Evolutionary conservation across 305 asterid species (phyloP).

Genomic region (Solanum aculeatissimum): DNA sequence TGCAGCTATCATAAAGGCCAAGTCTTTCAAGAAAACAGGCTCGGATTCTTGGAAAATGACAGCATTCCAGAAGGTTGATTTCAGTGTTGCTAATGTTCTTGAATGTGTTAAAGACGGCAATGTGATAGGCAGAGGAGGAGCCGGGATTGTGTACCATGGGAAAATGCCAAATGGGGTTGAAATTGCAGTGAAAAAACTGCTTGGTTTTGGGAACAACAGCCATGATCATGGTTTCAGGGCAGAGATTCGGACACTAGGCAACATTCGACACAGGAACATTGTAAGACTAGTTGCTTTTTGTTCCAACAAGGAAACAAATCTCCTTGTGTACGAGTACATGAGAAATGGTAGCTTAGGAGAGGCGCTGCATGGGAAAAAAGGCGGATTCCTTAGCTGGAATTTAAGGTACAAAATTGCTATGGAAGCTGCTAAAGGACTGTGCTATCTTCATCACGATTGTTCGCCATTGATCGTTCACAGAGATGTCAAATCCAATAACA

Average conservation of each 20-base stretch:
- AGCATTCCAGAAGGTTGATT: constrained; percentile 68
- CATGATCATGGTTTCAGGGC: constrained; percentile 94
- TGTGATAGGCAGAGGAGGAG: constrained; percentile 90
- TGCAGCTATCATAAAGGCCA: constrained; percentile 68
- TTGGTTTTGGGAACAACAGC: constrained; percentile 37
- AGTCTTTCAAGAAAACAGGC: constrained; percentile 48
- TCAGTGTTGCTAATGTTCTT: constrained; percentile 54
- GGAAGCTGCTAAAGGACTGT: constrained; percentile 82
- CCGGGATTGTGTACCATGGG: constrained; percentile 87
- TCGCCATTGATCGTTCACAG: constrained; percentile 84
- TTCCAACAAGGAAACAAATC: constrained; percentile 73
- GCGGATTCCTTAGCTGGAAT: constrained; percentile 65
- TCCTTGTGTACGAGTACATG: constrained; percentile 94
- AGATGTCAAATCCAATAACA: constrained; percentile 93
- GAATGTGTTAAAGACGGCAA: constrained; percentile 95
- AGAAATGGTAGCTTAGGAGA: constrained; percentile 95
- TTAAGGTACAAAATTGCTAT: constrained; percentile 71
- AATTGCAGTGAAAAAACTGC: constrained; percentile 80
- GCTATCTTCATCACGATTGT: constrained; percentile 93
- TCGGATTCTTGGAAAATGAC: constrained; percentile 79
- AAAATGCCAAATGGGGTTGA: constrained; percentile 67
- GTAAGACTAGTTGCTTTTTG: constrained; percentile 80
- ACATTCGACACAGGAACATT: constrained; percentile 81
- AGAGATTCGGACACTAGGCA: constrained; percentile 78
- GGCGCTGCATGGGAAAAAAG: constrained; percentile 76